Evolutionary conservation across 371 early-diverging fungal genomes (phyloP).

Genomic region (Gilbertella persicaria): DNA sequence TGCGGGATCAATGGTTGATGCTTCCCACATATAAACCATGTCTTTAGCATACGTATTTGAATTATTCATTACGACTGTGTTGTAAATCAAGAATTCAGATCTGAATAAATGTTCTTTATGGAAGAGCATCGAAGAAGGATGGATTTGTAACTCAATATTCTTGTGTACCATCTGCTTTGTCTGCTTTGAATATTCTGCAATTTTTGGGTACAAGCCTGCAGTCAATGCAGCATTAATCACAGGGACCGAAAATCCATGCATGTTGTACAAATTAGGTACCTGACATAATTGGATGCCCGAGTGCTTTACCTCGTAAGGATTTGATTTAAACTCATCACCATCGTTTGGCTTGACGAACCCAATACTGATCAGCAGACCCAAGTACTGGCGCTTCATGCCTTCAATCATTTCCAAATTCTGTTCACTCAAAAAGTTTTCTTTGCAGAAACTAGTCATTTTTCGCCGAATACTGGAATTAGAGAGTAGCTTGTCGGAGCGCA

Average conservation of each 20-base stretch:
- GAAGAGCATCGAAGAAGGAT: constrained; percentile 62
- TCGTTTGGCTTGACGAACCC: constrained; percentile 63
- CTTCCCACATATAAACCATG: constrained; percentile 60
- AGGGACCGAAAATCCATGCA: constrained; percentile 40
- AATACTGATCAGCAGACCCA: constrained; percentile 69
- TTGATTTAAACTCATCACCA: constrained; percentile 21
- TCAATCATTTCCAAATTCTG: constrained; percentile 74
- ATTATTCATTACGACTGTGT: constrained; percentile 57
- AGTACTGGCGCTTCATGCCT: constrained; percentile 79
- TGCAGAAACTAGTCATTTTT: constrained; percentile 56
- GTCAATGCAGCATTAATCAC: constrained; percentile 68
- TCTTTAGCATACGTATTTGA: constrained; percentile 14
- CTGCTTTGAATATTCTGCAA: constrained; percentile 43
- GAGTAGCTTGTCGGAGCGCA: constrained; percentile 16
- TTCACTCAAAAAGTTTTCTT: constrained; percentile 57
- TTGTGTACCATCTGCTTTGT: constrained; percentile 18
- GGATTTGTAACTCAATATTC: constrained; percentile 44
- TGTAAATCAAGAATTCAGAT: constrained; percentile 55
- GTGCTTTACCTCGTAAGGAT: constrained; percentile 21
- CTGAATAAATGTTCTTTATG: constrained; percentile 27
- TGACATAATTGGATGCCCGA: constrained; percentile 36
- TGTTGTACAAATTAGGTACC: constrained; percentile 50
- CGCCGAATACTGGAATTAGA: constrained; percentile 26
- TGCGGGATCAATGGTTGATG: constrained; percentile 48
- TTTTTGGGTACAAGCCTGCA: constrained; percentile 69